Percentiles rank a stretch among this genome's conserved stretches.
phyloP scores from a whole-genome alignment of 805 yeast species.

The Suhomyces vadensis region DNA sequence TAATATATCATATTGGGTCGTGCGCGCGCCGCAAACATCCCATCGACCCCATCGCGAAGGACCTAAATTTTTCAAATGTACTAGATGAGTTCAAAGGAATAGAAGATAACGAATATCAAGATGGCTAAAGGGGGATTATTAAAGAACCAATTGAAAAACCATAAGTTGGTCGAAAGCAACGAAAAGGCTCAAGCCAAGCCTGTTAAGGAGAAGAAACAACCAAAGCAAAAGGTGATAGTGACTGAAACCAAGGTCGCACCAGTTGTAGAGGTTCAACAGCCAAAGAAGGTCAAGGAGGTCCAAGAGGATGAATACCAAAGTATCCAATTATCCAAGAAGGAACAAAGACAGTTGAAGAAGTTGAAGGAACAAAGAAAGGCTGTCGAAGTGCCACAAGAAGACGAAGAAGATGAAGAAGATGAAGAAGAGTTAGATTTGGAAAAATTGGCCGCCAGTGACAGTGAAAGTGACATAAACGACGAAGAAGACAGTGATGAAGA shows the following conservation, averaged over 20 bases:
- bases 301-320: constrained; percentile 47
- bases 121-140: constrained; percentile 35
- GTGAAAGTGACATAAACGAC: constrained; percentile 42
- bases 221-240: constrained; percentile 8
- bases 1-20: constrained; percentile 9
- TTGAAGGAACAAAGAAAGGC: constrained; percentile 30
- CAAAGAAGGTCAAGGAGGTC: constrained; percentile 17
- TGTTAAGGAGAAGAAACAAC: constrained; percentile 12
- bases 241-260: constrained; percentile 11
- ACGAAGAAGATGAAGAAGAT: constrained; percentile 38
- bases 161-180: constrained; percentile 23
- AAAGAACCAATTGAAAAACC: constrained; percentile 34
- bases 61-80: constrained; percentile 12
- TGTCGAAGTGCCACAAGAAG: constrained; percentile 30
- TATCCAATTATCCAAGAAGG: constrained; percentile 59
- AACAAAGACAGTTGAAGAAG: constrained; percentile 60
- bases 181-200: constrained; percentile 29
- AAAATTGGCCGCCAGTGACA: constrained; percentile 56
- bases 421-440: constrained; percentile 51
- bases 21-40: constrained; percentile 8
- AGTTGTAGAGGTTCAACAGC: constrained; percentile 13
- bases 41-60: constrained; percentile 12
- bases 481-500: constrained; percentile 22
- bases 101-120: constrained; percentile 8
- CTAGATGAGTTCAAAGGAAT: constrained; percentile 4